These are phyloP conservation scores for Selenicereus undatus DNA, from an alignment of 148 eudicot species.

Conservation along the genomic window DNA sequence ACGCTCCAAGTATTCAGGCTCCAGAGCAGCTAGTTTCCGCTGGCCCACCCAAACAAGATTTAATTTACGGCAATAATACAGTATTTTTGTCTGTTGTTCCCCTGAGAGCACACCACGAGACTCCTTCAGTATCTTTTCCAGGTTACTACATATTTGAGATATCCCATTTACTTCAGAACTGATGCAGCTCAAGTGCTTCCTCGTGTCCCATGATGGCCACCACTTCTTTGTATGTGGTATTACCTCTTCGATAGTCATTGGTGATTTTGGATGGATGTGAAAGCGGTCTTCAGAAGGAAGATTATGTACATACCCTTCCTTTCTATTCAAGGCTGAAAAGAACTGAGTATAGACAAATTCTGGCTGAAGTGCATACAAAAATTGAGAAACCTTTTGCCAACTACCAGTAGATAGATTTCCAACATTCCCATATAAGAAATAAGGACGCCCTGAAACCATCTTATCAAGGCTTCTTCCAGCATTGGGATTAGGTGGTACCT, in stretches of 20 bases:
- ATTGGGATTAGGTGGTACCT: constrained; percentile 25
- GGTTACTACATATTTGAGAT: constrained; percentile 52
- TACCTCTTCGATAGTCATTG: constrained; percentile 70
- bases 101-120: constrained; percentile 50
- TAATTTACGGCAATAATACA: constrained; percentile 49
- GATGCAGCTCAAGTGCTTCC: constrained; percentile 69
- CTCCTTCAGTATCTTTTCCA: constrained; percentile 42
- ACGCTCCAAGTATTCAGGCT: constrained; percentile 64
- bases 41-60: constrained; percentile 80
- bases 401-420: constrained; percentile 48
- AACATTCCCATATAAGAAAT: constrained; percentile 79
- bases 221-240: constrained; percentile 62
- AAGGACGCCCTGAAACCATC: constrained; percentile 60
- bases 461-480: constrained; percentile 45
- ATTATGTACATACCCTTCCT: constrained; percentile 87
- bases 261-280: constrained; percentile 56
- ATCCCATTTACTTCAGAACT: constrained; percentile 42
- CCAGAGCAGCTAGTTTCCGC: constrained; percentile 57
- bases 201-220: constrained; percentile 93
- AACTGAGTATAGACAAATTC: constrained; percentile 55
- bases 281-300: constrained; percentile 61
- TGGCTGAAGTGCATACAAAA: constrained; percentile 62
- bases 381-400: constrained; percentile 80
- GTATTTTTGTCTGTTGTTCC: constrained; percentile 57
- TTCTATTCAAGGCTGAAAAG: constrained; percentile 76